Evolutionary conservation across 495 filamentous ascomycete species (phyloP).

Genomic region (Hypomontagnella monticulosa): DNA sequence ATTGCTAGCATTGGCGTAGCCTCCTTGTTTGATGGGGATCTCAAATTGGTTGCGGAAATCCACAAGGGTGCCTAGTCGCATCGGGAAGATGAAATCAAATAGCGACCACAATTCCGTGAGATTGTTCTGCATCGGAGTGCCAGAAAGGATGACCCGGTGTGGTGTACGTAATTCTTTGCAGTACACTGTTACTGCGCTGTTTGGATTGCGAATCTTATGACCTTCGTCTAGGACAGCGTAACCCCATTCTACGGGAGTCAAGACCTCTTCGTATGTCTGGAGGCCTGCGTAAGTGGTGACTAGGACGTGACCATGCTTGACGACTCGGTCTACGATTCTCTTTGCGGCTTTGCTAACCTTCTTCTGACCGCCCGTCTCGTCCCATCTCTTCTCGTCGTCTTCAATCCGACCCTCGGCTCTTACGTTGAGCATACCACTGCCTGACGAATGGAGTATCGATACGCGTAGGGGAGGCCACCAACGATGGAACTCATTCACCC

Average conservation of each 20-base stretch:
- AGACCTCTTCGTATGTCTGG: slow-evolving; percentile 80
- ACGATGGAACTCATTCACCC: slow-evolving; percentile 96
- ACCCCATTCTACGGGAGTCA: slow-evolving; percentile 86
- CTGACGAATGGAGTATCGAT: slow-evolving; percentile 92
- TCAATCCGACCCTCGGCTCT: slow-evolving; percentile 75
- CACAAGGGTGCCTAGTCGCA: slow-evolving; percentile 91
- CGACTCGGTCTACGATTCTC: slow-evolving; percentile 82
- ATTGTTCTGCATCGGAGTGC: slow-evolving; percentile 98
- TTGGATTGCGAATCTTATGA: slow-evolving; percentile 96
- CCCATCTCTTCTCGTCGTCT: slow-evolving; percentile 64
- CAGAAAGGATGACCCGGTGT: slow-evolving; percentile 91
- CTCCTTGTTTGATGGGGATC: slow-evolving; percentile 87
- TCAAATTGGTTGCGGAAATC: slow-evolving; percentile 91
- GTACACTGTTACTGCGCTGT: slow-evolving; percentile 88
- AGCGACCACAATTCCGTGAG: slow-evolving; percentile 95
- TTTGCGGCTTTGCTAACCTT: slow-evolving; percentile 70
- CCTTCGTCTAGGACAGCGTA: slow-evolving; percentile 97
- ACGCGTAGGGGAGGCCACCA: slow-evolving; percentile 98
- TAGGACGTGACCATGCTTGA: slow-evolving; percentile 88
- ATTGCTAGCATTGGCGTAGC: slow-evolving; percentile 93
- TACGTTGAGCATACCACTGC: slow-evolving; percentile 93
- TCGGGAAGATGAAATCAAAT: slow-evolving; percentile 96
- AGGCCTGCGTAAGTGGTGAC: slow-evolving; percentile 95
- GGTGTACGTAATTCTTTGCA: slow-evolving; percentile 90
- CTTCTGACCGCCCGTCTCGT: slow-evolving; percentile 55